Evolutionary conservation across 75 land plant species (phyloP).

Genomic region (Isoetes taiwanensis): DNA sequence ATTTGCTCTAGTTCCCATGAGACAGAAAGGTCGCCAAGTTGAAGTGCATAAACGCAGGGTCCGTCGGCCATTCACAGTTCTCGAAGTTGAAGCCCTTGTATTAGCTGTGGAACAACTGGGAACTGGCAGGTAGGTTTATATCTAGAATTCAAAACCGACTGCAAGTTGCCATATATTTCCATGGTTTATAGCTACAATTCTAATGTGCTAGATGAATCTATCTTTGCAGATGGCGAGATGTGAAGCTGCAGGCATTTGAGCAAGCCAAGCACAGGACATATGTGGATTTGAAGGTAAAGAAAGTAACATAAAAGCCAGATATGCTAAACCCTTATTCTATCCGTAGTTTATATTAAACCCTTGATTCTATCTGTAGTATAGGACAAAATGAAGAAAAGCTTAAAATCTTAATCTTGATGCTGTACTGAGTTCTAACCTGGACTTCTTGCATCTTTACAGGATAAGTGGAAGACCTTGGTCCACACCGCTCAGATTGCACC

Average conservation of each 20-base stretch:
- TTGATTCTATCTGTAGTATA: no score
- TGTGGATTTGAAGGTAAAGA: constrained; percentile 12
- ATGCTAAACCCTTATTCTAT: no score
- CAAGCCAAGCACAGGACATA: constrained; percentile 14
- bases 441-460: no score
- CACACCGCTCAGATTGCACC: constrained; percentile 89
- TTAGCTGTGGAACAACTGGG: constrained; percentile 86
- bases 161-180: no score
- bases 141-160: no score
- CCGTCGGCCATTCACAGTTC: constrained; percentile 78
- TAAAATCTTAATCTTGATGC: not conserved
- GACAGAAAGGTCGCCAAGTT: constrained; percentile 27
- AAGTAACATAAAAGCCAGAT: no score
- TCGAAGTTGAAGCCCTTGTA: constrained; percentile 87
- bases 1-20: constrained; percentile 49
- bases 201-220: no score
- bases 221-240: constrained; percentile 11
- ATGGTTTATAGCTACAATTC: no score
- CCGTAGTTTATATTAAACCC: no score
- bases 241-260: constrained; percentile 6
- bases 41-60: constrained; percentile 67
- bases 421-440: not conserved
- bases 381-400: no score
- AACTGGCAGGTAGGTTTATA: constrained; percentile 76
- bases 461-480: constrained; percentile 90